Base-by-base conservation (phyloP, 2,329 filamentous ascomycete species). In the Ophiostoma ulmi region DNA sequence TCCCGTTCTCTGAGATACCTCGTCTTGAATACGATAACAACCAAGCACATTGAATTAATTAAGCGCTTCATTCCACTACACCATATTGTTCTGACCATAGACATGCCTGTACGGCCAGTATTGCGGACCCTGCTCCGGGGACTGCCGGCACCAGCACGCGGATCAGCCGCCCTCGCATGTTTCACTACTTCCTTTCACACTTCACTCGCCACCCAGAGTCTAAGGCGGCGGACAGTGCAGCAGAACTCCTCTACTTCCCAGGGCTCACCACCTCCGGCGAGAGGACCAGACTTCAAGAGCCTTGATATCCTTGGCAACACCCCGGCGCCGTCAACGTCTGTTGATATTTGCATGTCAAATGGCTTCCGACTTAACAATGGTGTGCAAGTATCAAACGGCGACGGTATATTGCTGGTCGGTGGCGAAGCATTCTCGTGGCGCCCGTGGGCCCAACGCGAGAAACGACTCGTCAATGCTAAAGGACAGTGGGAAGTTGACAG, bases 331-430 rank as follows among this genome's bases (percentile, higher is more conserved):
- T 89, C 93, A 0, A 97, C 93, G 0, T 88, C 89, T 1, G 88
- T 99, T 65, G 93, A 97, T 75, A 88, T 91, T 6, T 97, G 92
- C 80, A 87, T 91, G 72, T 82, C 86, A 72, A 89, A 94, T 76
- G 95, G 95, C 1, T 99, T 99, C 79, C 88, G 91, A 74, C 83
- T 99, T 65, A 91, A 95, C 80, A 96, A 89, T 75, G 93, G 94
- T 13, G 82, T 91, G 48, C 88, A 87, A 69, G 87, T 97, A 39
- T 81, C 81, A 70, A 78, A 80, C 35, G 83, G 82, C 69, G 80
- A 78, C 26, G 86, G 85, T 2, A 83, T 87, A 0, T 78, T 99
- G 73, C 84, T 99, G 5, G 86, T 97, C 1, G 90, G 88, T 58
- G 94, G 94, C 6, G 93, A 98, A 80, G 93, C 90, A 0, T 98